Percentiles rank a stretch among this genome's conserved stretches.
These are phyloP conservation scores for Pseudocercospora musae DNA, from an alignment of 2,329 filamentous ascomycete genomes.

Conservation along the genomic window DNA sequence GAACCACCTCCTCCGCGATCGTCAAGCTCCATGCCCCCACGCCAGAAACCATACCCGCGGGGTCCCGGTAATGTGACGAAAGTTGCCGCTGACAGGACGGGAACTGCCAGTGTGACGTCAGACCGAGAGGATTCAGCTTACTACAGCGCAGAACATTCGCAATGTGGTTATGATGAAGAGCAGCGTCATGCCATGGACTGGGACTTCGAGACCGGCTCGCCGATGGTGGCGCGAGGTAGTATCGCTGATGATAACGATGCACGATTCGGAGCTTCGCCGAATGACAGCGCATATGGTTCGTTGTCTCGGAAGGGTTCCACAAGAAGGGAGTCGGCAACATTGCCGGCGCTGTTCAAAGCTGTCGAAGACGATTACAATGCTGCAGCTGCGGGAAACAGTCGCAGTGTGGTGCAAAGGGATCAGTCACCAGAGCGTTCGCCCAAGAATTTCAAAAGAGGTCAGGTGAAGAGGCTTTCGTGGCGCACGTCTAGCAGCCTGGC, in stretches of 20 bases:
- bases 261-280: conserved; percentile 11
- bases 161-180: conserved; percentile 1
- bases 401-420: neutral
- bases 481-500: conserved; percentile 6
- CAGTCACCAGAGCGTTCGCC: neutral
- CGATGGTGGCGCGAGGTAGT: conserved; percentile 13
- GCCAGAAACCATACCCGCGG: conserved; percentile 4
- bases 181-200: conserved; percentile 19
- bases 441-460: neutral
- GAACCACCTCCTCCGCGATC: conserved; percentile 14
- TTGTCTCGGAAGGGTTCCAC: conserved; percentile 9
- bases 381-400: conserved; percentile 10
- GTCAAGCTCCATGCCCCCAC: conserved; percentile 13
- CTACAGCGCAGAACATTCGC: conserved; percentile 10
- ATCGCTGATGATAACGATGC: conserved; percentile 15
- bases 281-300: conserved; percentile 21
- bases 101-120: conserved; percentile 4
- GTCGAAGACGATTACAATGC: conserved; percentile 19
- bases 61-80: conserved; percentile 3
- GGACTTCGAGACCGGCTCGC: conserved; percentile 26
- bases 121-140: conserved; percentile 24
- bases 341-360: conserved; percentile 23
- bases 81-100: conserved; percentile 1
- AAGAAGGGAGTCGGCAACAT: conserved; percentile 28
- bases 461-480: conserved; percentile 7